Conservation (phyloP, 495 filamentous ascomycete genomes). For the Hyphodiscus hymeniophilus region DNA sequence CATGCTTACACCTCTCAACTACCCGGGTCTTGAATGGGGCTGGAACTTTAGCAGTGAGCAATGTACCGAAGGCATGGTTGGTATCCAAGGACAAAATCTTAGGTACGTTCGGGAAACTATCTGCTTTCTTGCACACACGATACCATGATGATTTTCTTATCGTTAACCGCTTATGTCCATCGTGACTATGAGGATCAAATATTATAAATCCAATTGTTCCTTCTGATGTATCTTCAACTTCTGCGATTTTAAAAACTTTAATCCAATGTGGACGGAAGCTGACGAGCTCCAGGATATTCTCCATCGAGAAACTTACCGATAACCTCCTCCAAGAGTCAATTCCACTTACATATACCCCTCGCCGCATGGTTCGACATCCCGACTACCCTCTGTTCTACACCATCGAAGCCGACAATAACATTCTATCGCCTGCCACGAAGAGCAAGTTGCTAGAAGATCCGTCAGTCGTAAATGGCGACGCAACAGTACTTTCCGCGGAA, state of each 20-base stretch:
- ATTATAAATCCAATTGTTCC: constrained; percentile 68
- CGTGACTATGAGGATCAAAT: constrained; percentile 42
- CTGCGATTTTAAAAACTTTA: background rate
- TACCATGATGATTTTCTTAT: constrained; percentile 58
- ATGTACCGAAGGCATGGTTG: constrained; percentile 90
- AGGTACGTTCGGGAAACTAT: constrained; percentile 51
- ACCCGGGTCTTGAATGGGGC: constrained; percentile 81
- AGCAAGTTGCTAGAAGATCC: constrained; percentile 58
- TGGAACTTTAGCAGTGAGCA: constrained; percentile 95
- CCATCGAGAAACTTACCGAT: constrained; percentile 75
- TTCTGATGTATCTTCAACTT: constrained; percentile 37
- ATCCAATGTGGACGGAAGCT: constrained; percentile 19
- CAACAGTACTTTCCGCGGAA: constrained; percentile 58
- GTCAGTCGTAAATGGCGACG: constrained; percentile 61
- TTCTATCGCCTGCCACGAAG: constrained; percentile 67
- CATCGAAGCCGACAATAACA: constrained; percentile 87
- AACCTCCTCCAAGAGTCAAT: constrained; percentile 86
- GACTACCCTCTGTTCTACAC: constrained; percentile 87
- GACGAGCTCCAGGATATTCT: constrained; percentile 64
- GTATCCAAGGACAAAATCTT: constrained; percentile 83
- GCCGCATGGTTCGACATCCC: constrained; percentile 78
- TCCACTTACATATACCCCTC: constrained; percentile 82
- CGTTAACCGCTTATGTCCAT: constrained; percentile 30
- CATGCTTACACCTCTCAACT: constrained; percentile 85
- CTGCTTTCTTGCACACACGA: constrained; percentile 22